Base-by-base conservation (phyloP, 2,329 filamentous ascomycete species). In the Amesomyces nigricolor region DNA sequence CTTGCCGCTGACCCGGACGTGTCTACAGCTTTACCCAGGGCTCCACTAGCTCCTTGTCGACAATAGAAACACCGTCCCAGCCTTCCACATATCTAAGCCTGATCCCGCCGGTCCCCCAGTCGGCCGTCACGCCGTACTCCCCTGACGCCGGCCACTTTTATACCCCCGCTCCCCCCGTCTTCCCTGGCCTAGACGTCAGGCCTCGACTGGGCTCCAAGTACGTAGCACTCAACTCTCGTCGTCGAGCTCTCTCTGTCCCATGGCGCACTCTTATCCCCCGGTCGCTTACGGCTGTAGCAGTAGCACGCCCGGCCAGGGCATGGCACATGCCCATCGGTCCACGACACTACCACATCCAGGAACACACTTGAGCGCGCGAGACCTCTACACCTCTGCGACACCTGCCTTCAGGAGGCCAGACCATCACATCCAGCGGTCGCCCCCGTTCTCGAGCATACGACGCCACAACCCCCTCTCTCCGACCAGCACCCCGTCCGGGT, bases 291-390 rank as follows among this genome's bases (percentile, higher is more conserved):
- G 63, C 61, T 57, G 57, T 65, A 69, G 63, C 65, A 80, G 73
- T 71, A 78, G 70, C 68, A 73, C 72, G 55, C 72, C 78, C 53
- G 74, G 76, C 58, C 72, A 75, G 72, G 78, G 77, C 66, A 82
- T 83, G 78, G 76, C 78, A 73, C 78, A 81, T 75, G 73, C 73
- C 71, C 78, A 78, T 68, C 75, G 78, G 65, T 72, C 75, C 65
- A 70, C 76, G 68, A 69, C 76, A 64, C 68, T 82, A 67, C 78
- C 79, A 58, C 77, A 78, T 62, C 75, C 77, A 66, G 72, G 71
- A 63, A 67, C 69, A 29, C 74, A 77, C 56, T 68, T 80, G 63
- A 78, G 70, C 64, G 68, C 75, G 53, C 76, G 80, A 70, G 79
- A 82, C 50, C 70, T 81, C 63, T 82, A 82, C 68, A 71, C 75